Evolutionary conservation across 2,329 filamentous ascomycete species (phyloP).

Genomic region (Fusarium verrucosum): DNA sequence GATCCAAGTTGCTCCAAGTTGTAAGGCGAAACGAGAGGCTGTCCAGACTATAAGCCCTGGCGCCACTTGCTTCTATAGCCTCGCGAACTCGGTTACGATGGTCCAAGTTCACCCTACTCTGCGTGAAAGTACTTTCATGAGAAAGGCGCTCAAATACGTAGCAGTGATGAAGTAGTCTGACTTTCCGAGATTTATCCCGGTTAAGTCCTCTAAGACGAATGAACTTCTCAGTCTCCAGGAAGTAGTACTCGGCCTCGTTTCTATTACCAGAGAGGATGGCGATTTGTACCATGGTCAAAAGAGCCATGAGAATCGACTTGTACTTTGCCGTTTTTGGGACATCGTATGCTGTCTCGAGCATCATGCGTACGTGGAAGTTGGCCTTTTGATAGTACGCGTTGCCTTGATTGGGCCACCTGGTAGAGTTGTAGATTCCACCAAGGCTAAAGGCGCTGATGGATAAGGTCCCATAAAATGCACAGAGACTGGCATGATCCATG

Average conservation of each 20-base stretch:
- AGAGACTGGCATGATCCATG: slow-evolving; percentile 27
- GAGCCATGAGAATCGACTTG: slow-evolving; percentile 32
- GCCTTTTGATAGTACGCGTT: slow-evolving; percentile 16
- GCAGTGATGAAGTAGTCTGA: slow-evolving; percentile 24
- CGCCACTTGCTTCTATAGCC: slow-evolving; percentile 29
- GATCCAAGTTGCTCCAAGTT: slow-evolving; percentile 22
- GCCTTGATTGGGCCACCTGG: slow-evolving; percentile 20
- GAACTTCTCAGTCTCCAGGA: slow-evolving; percentile 33
- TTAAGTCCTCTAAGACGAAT: slow-evolving; percentile 27
- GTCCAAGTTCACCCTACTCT: not conserved
- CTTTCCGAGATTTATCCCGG: slow-evolving; percentile 25
- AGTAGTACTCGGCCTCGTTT: slow-evolving; percentile 27
- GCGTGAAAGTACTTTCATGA: slow-evolving; percentile 23
- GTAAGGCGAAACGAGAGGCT: slow-evolving; percentile 20
- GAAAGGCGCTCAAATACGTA: slow-evolving; percentile 23
- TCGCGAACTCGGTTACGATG: slow-evolving; percentile 17
- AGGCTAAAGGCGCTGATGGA: slow-evolving; percentile 31
- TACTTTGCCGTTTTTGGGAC: slow-evolving; percentile 30
- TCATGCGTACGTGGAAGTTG: not conserved
- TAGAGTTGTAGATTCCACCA: slow-evolving; percentile 7
- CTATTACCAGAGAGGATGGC: slow-evolving; percentile 15
- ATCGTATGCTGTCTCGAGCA: slow-evolving; percentile 23
- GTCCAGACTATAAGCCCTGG: slow-evolving; percentile 7
- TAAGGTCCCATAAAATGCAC: slow-evolving; percentile 27
- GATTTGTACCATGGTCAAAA: slow-evolving; percentile 30